Evolutionary conservation across 495 filamentous ascomycete species (phyloP), one percentile per base, ranked within the genome.

Genomic region (Letharia lupina): DNA sequence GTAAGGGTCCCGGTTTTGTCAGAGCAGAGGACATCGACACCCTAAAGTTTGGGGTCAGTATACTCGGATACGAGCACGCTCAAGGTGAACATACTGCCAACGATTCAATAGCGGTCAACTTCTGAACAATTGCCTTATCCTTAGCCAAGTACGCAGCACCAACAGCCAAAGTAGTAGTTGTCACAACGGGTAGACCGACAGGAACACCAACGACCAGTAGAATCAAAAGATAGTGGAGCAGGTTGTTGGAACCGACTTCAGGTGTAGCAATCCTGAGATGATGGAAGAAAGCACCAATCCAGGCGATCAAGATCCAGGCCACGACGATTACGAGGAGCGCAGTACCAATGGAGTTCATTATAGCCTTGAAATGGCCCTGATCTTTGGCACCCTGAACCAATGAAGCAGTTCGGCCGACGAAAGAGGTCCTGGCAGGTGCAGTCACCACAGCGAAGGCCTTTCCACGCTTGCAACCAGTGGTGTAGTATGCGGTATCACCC

Each of bases 111-210:
- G 92, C 92, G 56, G 90, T 92, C 62, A 96, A 85, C 81, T 96
- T 96, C 81, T 96, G 92, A 72, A 96, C 92, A 72, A 96, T 96
- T 40, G 92, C 92, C 79, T 95, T 91, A 81, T 95, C 94, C 79
- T 90, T 92, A 65, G 92, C 92, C 67, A 96, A 83, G 76, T 96
- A 96, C 59, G 90, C 91, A 73, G 92, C 92, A 79, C 92, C 92
- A 72, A 96, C 92, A 78, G 92, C 91, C 91, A 96, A 93, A 68
- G 92, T 96, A 63, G 92, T 96, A 65, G 92, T 96, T 67, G 93
- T 93, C 74, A 96, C 92, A 66, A 93, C 92, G 28, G 92, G 92
- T 54, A 96, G 89, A 90, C 92, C 92, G 77, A 96, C 92, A 63
- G 92, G 92, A 39, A 96, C 92, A 84, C 92, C 92, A 67, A 96